Conservation (phyloP, 2,329 filamentous ascomycete genomes). For the Phoma sp. region DNA sequence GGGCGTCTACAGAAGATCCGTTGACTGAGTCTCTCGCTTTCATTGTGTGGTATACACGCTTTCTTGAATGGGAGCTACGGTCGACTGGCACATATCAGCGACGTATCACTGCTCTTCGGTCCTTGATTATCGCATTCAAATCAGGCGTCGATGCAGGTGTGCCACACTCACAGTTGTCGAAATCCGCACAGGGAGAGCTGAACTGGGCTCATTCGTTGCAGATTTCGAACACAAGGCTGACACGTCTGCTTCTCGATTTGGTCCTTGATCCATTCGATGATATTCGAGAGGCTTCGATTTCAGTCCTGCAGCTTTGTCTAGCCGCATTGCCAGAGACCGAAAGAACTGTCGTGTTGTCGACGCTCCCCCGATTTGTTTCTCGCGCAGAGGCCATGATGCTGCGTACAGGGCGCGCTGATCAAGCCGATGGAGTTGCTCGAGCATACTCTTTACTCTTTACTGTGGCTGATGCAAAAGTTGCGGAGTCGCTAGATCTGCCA, state of each 20-base stretch:
- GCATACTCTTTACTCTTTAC: conserved; percentile 76
- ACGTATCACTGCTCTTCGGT: conserved; percentile 80
- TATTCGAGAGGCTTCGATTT: conserved; percentile 66
- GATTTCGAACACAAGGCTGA: conserved; percentile 53
- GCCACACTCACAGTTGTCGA: conserved; percentile 48
- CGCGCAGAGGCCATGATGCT: conserved; percentile 63
- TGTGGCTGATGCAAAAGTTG: conserved; percentile 19
- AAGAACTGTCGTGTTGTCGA: conserved; percentile 16
- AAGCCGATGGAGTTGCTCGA: conserved; percentile 88
- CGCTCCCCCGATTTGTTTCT: conserved; percentile 34
- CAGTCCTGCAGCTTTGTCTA: conserved; percentile 50
- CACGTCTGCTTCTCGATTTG: conserved; percentile 75
- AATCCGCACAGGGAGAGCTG: conserved; percentile 55
- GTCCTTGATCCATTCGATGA: conserved; percentile 93
- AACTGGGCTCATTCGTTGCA: conserved; percentile 58
- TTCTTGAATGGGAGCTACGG: conserved; percentile 74
- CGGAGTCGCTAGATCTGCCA: conserved; percentile 18
- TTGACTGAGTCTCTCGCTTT: conserved; percentile 66
- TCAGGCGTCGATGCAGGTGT: conserved; percentile 67
- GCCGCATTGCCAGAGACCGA: conserved; percentile 25
- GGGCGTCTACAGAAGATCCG: conserved; percentile 15
- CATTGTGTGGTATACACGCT: conserved; percentile 74
- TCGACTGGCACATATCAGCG: conserved; percentile 88
- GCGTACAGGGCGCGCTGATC: conserved; percentile 81
- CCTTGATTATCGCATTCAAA: conserved; percentile 69